phyloP scores from a whole-genome alignment of 176 grass and related monocot species.

The Triticum monococcum region DNA sequence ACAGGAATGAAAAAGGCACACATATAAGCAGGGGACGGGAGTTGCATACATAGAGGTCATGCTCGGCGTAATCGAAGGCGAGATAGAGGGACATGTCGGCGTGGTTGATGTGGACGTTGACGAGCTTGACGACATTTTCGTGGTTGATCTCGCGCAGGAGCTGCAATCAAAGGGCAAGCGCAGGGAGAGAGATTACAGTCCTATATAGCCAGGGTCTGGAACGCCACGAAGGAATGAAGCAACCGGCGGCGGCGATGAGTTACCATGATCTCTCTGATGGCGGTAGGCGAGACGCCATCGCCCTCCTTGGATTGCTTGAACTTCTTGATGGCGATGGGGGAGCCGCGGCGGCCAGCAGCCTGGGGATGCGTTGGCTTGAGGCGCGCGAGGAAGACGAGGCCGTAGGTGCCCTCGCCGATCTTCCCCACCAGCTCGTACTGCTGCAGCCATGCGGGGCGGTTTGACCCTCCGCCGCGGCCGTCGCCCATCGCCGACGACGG shows the following conservation, averaged over 20 bases:
- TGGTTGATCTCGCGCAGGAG: constrained; percentile 85
- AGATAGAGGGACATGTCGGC: constrained; percentile 98
- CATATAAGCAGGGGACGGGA: not conserved
- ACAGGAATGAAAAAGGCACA: not conserved
- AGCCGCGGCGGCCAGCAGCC: constrained; percentile 48
- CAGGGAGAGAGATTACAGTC: constrained; percentile 2
- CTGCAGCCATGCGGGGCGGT: constrained; percentile 90
- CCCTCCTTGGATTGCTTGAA: constrained; percentile 95
- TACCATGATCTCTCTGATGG: constrained; percentile 98
- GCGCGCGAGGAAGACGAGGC: constrained; percentile 91
- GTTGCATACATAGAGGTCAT: constrained; percentile 86
- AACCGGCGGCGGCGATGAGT: not conserved
- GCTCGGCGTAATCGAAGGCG: constrained; percentile 94
- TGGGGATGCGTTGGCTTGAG: constrained; percentile 52
- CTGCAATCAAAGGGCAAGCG: constrained; percentile 31
- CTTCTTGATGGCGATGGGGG: constrained; percentile 97
- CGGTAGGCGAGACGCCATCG: constrained; percentile 77
- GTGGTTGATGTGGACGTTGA: constrained; percentile 99
- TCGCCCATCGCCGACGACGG: constrained; percentile 64
- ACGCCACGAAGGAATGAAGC: not conserved
- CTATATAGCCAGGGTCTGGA: constrained; percentile 32
- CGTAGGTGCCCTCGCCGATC: constrained; percentile 97
- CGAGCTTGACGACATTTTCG: constrained; percentile 96
- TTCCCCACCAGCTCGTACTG: constrained; percentile 96
- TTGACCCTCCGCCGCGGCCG: constrained; percentile 56